Base-by-base conservation (phyloP, 371 early-diverging fungal species). In the Mucor circinelloides region DNA sequence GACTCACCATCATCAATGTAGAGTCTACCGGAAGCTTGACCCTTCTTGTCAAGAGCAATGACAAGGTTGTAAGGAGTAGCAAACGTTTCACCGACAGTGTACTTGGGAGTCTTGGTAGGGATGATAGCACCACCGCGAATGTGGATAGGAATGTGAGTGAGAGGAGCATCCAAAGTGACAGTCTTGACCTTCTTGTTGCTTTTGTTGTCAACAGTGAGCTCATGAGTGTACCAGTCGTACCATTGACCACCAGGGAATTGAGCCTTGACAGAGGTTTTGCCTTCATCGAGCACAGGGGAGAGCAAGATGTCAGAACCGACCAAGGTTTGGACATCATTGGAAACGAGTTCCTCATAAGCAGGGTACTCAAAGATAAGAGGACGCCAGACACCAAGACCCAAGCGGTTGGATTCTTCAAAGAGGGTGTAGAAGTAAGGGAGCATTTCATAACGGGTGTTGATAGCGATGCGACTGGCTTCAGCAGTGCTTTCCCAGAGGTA, bases 361-460 rank as follows among this genome's bases (percentile, higher is more conserved):
- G 77, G 77, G 44, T 74, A 77, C 44, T 79, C 77, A 64, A 79
- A 79, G 40, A 77, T 44, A n/a, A 82, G 64, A 7, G 85, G 81
- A 1, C 81, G 74, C 77, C 82, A 82, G 4, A 82, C 82, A 63
- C 73, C 75, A 40, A 71, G 73, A 27, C 85, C 85, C 23, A 75
- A 57, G 28, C 75, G 71, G 55, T 80, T 71, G 13, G 90, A 79
- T 67, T 81, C 80, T 63, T 87, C 81, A 73, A 88, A 88, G 21
- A 89, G 70, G 6, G 91, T 89, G 64, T 91, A 92, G 71, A 78
- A 84, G 67, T 85, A 87, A 8, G 92, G 92, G 38, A 92, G 69
- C 46, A 92, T 72, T 27, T 79, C 67, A 69, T 92, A 92, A 57
- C 92, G 87, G 62, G 83, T 70, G 30, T 67, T 67, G 58, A 90